These are phyloP conservation scores for Hygrophila difformis DNA, from an alignment of 257 asterid species.

Conservation along the genomic window DNA sequence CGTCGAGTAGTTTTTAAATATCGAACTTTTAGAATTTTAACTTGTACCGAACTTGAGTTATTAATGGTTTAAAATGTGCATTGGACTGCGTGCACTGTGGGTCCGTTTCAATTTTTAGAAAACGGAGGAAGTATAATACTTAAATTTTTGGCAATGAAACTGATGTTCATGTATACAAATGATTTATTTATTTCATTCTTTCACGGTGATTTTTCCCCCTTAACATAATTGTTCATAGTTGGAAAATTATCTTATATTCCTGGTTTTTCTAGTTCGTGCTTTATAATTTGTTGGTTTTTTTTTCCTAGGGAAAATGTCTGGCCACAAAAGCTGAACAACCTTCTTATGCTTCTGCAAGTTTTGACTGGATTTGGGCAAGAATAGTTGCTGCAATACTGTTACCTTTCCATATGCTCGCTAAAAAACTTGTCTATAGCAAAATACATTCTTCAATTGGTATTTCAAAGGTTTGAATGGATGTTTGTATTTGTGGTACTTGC, in stretches of 20 bases:
- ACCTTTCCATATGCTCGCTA: slow-evolving; percentile 80
- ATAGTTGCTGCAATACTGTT: slow-evolving; percentile 41
- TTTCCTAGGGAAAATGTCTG: slow-evolving; percentile 71
- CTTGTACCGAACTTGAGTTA: too few species aligned
- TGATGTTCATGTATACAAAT: too few species aligned
- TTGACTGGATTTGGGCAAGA: slow-evolving; percentile 74
- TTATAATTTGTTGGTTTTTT: slow-evolving; percentile 10
- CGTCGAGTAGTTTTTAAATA: too few species aligned
- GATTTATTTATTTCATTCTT: too few species aligned
- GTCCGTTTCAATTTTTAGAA: too few species aligned
- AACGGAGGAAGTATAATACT: too few species aligned
- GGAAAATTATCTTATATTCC: neutral
- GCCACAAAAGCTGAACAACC: slow-evolving; percentile 58
- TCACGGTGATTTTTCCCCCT: neutral
- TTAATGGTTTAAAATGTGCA: too few species aligned
- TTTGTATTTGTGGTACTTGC: slow-evolving; percentile 4
- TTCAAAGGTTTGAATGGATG: slow-evolving; percentile 51
- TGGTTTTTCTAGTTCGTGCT: slow-evolving; percentile 14
- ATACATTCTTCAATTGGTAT: slow-evolving; percentile 67
- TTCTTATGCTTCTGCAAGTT: slow-evolving; percentile 37
- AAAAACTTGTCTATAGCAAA: slow-evolving; percentile 65
- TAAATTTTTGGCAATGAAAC: too few species aligned
- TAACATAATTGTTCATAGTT: neutral
- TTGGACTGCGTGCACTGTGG: too few species aligned
- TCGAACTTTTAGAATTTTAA: too few species aligned